Evolutionary conservation across 75 land plant species (phyloP), one percentile per base, ranked within the genome.

Genomic region (Larix kaempferi): DNA sequence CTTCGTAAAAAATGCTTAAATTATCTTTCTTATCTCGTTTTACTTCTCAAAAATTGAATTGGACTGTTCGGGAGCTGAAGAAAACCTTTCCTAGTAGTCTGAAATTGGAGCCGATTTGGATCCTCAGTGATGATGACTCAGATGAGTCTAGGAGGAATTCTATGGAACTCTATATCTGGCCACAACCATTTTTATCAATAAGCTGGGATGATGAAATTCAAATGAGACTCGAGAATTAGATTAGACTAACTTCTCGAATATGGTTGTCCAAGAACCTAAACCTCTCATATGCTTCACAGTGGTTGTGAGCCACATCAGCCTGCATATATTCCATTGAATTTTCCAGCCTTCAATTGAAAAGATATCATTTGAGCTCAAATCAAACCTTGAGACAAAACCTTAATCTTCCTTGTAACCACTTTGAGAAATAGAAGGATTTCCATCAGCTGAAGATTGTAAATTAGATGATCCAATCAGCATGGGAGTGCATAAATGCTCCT

Each of bases 261-360:
- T 87, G 88, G 74, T 94, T 91, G 72, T 91, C 94, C 39, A 94
- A 80, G 33, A 82, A 81, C 74, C 85, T 88, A 22, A 89, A 79
- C 78, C 88, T 91, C 15, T 62, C 21, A 61, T 84, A 89, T 54
- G 77, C 58, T 55, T 94, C 91, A 37, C 78, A 78, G 74, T 89
- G 87, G 72, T 89, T 82, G 73, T 87, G 87, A 61, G 37, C 85
- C 65, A 86, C 74, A 55, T 92, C 89, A 81, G 84, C 77, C 29
- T 83, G 84, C 78, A 89, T 76, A 35, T 89, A 84, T 60, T 82
- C 86, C 74, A 94, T 71, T 21, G 92, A 87, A 37, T 81, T 79
- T 76, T 91, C 94, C 76, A 94, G 82, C 56, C 86, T 86, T 64
- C 89, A 83, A 77, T 88, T 89, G 52, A 85, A 77, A 69, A 44